Evolutionary conservation across 495 filamentous ascomycete species (phyloP).

Genomic region (Penicillium antarcticum): DNA sequence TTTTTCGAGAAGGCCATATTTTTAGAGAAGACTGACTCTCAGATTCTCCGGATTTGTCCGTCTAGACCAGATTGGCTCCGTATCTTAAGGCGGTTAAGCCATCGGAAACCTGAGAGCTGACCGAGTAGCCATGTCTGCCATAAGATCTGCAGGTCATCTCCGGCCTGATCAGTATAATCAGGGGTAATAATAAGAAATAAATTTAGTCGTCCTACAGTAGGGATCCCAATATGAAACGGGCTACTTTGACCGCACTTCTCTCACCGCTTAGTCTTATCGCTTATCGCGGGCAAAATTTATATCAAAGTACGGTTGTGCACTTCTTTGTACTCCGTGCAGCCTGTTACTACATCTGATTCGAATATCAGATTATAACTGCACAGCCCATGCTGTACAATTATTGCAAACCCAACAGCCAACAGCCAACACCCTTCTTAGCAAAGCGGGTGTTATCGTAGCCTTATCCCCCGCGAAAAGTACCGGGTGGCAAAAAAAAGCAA

Average conservation of each 20-base stretch:
- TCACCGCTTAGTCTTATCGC: slow-evolving; percentile 23
- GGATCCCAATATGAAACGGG: not conserved
- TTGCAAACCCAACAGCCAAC: not conserved
- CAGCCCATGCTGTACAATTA: not conserved
- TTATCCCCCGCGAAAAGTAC: slow-evolving; percentile 26
- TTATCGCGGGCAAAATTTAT: slow-evolving; percentile 15
- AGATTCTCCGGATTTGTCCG: not conserved
- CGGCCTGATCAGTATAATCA: too few relatives aligned
- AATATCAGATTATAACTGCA: too few relatives aligned
- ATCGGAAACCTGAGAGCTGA: too few relatives aligned
- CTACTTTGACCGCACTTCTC: slow-evolving; percentile 6
- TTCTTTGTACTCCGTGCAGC: too few relatives aligned
- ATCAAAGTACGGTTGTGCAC: not conserved
- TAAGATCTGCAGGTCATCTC: too few relatives aligned
- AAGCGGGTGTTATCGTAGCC: not conserved
- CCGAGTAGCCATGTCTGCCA: too few relatives aligned
- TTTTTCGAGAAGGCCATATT: slow-evolving; percentile 3
- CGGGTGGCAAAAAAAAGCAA: slow-evolving; percentile 14
- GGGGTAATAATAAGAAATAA: too few relatives aligned
- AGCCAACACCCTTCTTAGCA: not conserved
- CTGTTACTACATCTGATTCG: too few relatives aligned
- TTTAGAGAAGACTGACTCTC: slow-evolving; percentile 4
- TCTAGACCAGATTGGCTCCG: not conserved
- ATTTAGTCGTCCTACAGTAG: not conserved
- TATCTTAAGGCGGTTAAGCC: too few relatives aligned